Conservation (phyloP, 495 filamentous ascomycete genomes). For the Emericellopsis terricola region DNA sequence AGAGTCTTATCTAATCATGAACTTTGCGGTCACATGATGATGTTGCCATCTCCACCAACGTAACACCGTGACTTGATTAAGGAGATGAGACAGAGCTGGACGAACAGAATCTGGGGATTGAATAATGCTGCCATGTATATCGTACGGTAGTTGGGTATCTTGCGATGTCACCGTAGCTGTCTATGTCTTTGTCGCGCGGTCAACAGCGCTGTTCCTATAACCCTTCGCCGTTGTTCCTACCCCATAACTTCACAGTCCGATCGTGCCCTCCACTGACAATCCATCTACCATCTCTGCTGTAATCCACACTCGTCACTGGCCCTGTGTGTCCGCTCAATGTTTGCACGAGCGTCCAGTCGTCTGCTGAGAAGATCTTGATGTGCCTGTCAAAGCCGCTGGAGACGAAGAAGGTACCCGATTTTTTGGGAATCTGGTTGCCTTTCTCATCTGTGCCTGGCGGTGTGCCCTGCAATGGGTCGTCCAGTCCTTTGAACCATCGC, state of each 20-base stretch:
- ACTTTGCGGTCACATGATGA: no score
- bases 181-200: no score
- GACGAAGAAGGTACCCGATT: slow-evolving; percentile 75
- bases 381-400: slow-evolving; percentile 87
- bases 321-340: slow-evolving; percentile 78
- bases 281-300: slow-evolving; percentile 71
- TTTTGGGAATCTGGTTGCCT: slow-evolving; percentile 41
- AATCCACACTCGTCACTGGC: slow-evolving; percentile 77
- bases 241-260: slow-evolving; percentile 92
- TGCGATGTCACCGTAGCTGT: no score
- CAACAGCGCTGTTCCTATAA: no score
- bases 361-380: slow-evolving; percentile 86
- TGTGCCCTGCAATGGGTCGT: slow-evolving; percentile 37
- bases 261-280: slow-evolving; percentile 89
- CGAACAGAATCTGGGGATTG: no score
- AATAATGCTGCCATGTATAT: no score
- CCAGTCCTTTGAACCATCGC: slow-evolving; percentile 78
- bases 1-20: no score
- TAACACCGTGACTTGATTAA: no score
- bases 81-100: no score
- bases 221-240: slow-evolving; percentile 52
- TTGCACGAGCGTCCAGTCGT: slow-evolving; percentile 87
- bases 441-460: slow-evolving; percentile 42
- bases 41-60: no score
- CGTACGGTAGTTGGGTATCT: no score